These are phyloP conservation scores for Skeletonema potamos DNA, from an alignment of 108 stramenopile genomes.

Conservation along the genomic window DNA sequence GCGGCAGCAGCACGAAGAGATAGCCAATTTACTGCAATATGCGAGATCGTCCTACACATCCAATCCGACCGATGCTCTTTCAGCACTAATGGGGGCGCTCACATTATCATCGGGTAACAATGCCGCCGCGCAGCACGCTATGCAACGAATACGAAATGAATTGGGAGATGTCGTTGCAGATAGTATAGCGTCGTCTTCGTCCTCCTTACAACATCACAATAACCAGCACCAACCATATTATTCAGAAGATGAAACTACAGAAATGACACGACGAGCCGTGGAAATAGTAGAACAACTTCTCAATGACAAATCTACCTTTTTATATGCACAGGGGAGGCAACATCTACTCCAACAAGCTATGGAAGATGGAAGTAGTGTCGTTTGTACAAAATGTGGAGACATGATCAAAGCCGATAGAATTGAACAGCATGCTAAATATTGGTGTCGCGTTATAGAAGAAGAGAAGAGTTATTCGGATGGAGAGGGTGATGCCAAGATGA, in stretches of 20 bases:
- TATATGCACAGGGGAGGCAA: constrained; percentile 44
- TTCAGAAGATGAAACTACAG: constrained; percentile 3
- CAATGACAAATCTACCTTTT: constrained; percentile 42
- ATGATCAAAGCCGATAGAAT: constrained; percentile 40
- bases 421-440: constrained; percentile 47
- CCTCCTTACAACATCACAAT: background rate
- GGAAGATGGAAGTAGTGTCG: constrained; percentile 54
- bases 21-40: constrained; percentile 43
- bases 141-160: constrained; percentile 44
- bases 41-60: constrained; percentile 44
- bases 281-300: constrained; percentile 33
- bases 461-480: constrained; percentile 8
- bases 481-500: background rate
- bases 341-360: constrained; percentile 53
- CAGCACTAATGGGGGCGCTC: constrained; percentile 52
- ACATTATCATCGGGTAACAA: constrained; percentile 30
- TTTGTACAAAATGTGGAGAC: constrained; percentile 48
- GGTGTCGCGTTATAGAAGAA: constrained; percentile 35
- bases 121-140: constrained; percentile 26
- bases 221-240: background rate
- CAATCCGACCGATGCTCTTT: constrained; percentile 49
- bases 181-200: background rate
- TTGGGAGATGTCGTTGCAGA: constrained; percentile 48
- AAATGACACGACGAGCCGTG: constrained; percentile 42
- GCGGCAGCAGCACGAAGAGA: constrained; percentile 26